Conservation (phyloP, 208 protist genomes). For the Angomonas deanei region DNA sequence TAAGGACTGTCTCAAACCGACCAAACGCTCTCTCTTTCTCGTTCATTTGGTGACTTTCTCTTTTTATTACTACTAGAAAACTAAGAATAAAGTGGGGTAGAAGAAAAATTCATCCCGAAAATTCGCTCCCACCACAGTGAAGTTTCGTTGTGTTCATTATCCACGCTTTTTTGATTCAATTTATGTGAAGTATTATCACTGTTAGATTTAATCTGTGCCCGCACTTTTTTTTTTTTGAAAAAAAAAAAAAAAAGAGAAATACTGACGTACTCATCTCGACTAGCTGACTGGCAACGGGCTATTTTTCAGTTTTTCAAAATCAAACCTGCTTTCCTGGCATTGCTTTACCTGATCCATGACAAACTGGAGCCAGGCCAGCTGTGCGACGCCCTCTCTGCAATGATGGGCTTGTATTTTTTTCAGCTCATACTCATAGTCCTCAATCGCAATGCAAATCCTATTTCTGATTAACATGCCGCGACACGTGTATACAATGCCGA, state of each 20-base stretch:
- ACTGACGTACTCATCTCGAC: background rate
- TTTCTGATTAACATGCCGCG: conserved; percentile 85
- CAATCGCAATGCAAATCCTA: conserved; percentile 83
- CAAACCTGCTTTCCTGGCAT: conserved; percentile 69
- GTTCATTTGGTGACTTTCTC: background rate
- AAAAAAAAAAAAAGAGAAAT: conserved; percentile 11
- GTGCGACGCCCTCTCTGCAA: conserved; percentile 76
- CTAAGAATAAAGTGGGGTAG: background rate
- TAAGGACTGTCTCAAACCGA: conserved; percentile 77
- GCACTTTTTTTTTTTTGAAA: background rate
- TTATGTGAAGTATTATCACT: too few relatives aligned
- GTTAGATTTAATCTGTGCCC: too few relatives aligned
- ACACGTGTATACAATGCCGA: conserved; percentile 79
- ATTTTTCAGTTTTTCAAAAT: conserved; percentile 75
- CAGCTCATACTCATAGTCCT: conserved; percentile 90
- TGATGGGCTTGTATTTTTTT: conserved; percentile 89
- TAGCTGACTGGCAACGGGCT: conserved; percentile 1
- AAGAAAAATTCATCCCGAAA: too few relatives aligned
- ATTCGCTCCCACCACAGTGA: too few relatives aligned
- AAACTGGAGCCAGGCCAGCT: conserved; percentile 88
- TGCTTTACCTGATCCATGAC: conserved; percentile 83
- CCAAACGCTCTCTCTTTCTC: conserved; percentile 37
- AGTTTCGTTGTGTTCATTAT: too few relatives aligned
- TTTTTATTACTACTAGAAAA: background rate
- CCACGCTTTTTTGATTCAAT: too few relatives aligned